Evolutionary conservation across 257 asterid species (phyloP).

Genomic region (Solanum peruvianum): DNA sequence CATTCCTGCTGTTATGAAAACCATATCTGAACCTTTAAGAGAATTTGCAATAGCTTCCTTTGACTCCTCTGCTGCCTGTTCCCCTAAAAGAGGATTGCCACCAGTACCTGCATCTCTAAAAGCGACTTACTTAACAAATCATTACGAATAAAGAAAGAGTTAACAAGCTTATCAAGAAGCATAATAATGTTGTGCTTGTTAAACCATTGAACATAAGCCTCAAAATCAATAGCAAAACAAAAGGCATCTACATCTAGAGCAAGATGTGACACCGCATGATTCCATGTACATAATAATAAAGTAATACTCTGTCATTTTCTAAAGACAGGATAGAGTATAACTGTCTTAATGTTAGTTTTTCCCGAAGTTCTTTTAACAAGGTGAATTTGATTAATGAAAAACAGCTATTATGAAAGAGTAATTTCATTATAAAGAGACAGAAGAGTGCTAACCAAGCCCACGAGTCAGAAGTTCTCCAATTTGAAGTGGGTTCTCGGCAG

Average conservation of each 20-base stretch:
- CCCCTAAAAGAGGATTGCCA: conserved; percentile 91
- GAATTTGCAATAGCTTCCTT: conserved; percentile 81
- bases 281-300: not conserved
- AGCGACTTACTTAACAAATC: not conserved
- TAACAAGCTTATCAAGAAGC: not conserved
- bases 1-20: conserved; percentile 98
- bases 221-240: not conserved
- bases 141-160: not conserved
- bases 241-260: not conserved
- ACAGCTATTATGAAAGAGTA: not conserved
- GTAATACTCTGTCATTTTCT: not conserved
- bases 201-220: not conserved
- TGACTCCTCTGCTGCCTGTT: conserved; percentile 98
- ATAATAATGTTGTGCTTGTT: not conserved
- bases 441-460: conserved; percentile 72
- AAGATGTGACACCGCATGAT: not conserved
- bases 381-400: not conserved
- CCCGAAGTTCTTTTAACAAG: not conserved
- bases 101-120: conserved; percentile 69
- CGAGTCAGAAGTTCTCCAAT: conserved; percentile 98
- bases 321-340: not conserved
- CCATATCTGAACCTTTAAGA: conserved; percentile 97
- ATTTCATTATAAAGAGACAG: conserved; percentile 1
- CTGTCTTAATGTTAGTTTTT: not conserved
- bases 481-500: conserved; percentile 83